Evolutionary conservation across 345 rosid genomes (phyloP), one percentile per base, ranked within the genome.

Genomic region (Cardamine occulta): DNA sequence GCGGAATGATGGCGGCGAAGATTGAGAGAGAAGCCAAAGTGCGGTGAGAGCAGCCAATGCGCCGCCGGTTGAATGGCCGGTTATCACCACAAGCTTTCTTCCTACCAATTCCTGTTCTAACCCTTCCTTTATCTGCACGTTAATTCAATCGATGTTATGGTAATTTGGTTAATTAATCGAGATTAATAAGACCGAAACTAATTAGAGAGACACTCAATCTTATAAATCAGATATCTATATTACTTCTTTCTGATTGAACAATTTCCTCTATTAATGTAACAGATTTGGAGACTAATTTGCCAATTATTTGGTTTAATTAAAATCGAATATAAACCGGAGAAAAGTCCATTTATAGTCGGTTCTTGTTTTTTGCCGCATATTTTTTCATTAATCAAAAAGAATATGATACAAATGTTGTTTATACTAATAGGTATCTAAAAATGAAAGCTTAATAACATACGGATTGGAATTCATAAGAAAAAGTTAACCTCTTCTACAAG

Each of bases 61-160:
- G n/a, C 88, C 99, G 7, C 97, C 92, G n/a, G 87, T 42, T 24
- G 91, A 90, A 63, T 95, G 93, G 58, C 99, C 99, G 3, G 97
- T 83, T 15, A 95, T 68, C 42, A 91, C 91, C 11, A 94, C 73
- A 10, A 79, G 81, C 82, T 81, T 83, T 74, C 77, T 71, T 29
- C 64, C 70, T 73, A 79, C 73, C 49, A 74, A 7, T 49, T 79
- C 66, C 35, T 62, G 1, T 37, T 49, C 39, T 19, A 77, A 47
- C 21, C 31, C 49, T 71, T 77, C 14, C 29, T 10, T 37, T 21
- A 77, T 72, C 80, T 77, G 62, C 12, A 12, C 32, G 10, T 59
- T 70, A 2, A 51, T 18, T 4, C 13, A 52, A 7, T 40, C 2
- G 11, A 37, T 7, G 18, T 42, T 44, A 15, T 5, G 12, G 18